phyloP scores from a whole-genome alignment of 2,329 filamentous ascomycete genomes.

The Gyromitra esculenta region DNA sequence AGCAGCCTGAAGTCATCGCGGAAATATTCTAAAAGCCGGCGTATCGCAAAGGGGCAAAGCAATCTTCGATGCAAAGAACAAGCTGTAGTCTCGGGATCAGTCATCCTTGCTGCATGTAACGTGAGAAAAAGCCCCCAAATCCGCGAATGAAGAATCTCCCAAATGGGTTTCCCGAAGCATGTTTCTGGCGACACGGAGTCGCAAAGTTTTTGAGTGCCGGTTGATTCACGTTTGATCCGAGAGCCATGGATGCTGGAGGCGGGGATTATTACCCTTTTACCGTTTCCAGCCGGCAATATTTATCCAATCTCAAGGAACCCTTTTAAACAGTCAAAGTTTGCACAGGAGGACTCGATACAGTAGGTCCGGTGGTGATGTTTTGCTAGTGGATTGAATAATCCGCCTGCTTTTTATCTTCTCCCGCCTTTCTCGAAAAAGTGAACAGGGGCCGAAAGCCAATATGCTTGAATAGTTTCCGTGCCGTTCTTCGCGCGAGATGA shows the following conservation, averaged over 20 bases:
- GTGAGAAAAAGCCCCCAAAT: constrained; percentile 11
- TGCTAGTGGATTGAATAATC: neutral
- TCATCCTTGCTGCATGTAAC: constrained; percentile 23
- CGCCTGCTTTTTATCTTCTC: neutral
- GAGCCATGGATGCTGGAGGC: constrained; percentile 10
- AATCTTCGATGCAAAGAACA: constrained; percentile 13
- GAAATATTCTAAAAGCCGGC: constrained; percentile 7
- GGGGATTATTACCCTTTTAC: constrained; percentile 16
- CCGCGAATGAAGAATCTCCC: neutral
- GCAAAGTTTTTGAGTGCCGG: neutral
- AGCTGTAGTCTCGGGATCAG: neutral
- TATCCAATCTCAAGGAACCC: constrained; percentile 23
- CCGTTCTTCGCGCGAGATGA: constrained; percentile 34
- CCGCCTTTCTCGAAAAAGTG: neutral
- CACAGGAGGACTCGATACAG: constrained; percentile 23
- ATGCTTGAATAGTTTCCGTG: constrained; percentile 24
- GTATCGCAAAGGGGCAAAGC: constrained; percentile 14
- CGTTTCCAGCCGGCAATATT: constrained; percentile 43
- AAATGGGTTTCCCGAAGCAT: neutral
- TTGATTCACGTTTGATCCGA: constrained; percentile 18
- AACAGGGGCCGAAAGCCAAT: constrained; percentile 20
- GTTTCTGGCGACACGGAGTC: neutral
- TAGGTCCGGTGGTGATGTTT: constrained; percentile 22
- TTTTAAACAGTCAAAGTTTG: neutral
- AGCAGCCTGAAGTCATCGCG: constrained; percentile 14